Evolutionary conservation across 352 stramenopile genomes (phyloP).

Genomic region (Phytophthora pseudosyringae): DNA sequence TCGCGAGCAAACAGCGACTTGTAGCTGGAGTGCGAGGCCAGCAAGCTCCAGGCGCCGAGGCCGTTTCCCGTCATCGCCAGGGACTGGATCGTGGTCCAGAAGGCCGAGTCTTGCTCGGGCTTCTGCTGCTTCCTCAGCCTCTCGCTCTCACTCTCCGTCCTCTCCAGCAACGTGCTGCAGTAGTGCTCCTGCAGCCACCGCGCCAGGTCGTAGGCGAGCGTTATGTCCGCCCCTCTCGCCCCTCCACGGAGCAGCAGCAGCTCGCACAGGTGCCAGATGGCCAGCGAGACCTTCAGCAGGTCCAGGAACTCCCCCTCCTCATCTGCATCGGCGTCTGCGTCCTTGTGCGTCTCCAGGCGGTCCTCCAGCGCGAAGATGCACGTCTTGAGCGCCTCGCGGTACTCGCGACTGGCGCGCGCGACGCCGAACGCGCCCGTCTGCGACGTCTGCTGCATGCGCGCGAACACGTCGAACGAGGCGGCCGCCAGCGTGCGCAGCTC

Average conservation of each 20-base stretch:
- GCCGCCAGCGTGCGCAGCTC: slow-evolving; percentile 67
- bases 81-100: slow-evolving; percentile 72
- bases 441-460: slow-evolving; percentile 33
- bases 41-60: slow-evolving; percentile 58
- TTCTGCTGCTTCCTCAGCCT: slow-evolving; percentile 45
- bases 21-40: slow-evolving; percentile 65
- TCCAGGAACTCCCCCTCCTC: slow-evolving; percentile 63
- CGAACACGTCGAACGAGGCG: slow-evolving; percentile 69
- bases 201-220: slow-evolving; percentile 74
- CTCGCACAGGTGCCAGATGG: slow-evolving; percentile 83
- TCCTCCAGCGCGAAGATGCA: slow-evolving; percentile 75
- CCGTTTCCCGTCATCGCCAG: slow-evolving; percentile 63
- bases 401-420: slow-evolving; percentile 62
- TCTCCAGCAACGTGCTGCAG: slow-evolving; percentile 56
- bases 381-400: slow-evolving; percentile 72
- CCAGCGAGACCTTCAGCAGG: slow-evolving; percentile 79
- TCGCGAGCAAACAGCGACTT: slow-evolving; percentile 57
- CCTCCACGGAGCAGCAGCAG: slow-evolving; percentile 72
- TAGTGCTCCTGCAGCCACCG: slow-evolving; percentile 84
- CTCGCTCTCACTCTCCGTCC: slow-evolving; percentile 50
- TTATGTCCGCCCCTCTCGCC: slow-evolving; percentile 53
- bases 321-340: slow-evolving; percentile 17
- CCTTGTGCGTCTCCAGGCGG: slow-evolving; percentile 36
- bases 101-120: slow-evolving; percentile 53
- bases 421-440: slow-evolving; percentile 24